These are phyloP conservation scores for Xylariales sp. DNA, from an alignment of 2,329 filamentous ascomycete genomes.

Conservation along the genomic window DNA sequence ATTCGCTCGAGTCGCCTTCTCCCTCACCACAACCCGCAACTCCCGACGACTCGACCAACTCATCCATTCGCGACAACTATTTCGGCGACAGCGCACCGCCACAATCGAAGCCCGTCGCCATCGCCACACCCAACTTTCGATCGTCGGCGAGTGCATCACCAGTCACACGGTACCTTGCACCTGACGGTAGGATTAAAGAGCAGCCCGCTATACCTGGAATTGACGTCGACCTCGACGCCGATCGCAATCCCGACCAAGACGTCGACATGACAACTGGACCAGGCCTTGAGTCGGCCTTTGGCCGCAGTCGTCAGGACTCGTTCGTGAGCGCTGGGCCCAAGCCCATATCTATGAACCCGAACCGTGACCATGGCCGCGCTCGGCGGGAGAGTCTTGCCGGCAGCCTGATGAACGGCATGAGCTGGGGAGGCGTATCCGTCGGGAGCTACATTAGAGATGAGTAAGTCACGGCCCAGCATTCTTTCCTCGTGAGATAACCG, in stretches of 20 bases:
- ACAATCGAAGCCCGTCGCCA: slow-evolving; percentile 32
- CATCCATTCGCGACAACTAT: slow-evolving; percentile 22
- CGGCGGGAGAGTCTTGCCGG: slow-evolving; percentile 60
- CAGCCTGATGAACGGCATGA: slow-evolving; percentile 76
- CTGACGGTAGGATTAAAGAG: slow-evolving; percentile 7
- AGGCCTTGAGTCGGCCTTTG: slow-evolving; percentile 53
- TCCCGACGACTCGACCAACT: slow-evolving; percentile 31
- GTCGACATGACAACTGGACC: slow-evolving; percentile 56
- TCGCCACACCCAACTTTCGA: slow-evolving; percentile 22
- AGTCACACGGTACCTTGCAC: slow-evolving; percentile 14
- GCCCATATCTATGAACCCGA: slow-evolving; percentile 63
- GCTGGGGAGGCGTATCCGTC: slow-evolving; percentile 93
- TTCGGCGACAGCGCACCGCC: slow-evolving; percentile 19
- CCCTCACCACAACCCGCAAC: slow-evolving; percentile 41
- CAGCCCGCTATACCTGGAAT: neutral
- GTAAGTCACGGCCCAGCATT: slow-evolving; percentile 55
- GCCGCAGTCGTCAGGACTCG: slow-evolving; percentile 58
- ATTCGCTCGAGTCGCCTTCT: slow-evolving; percentile 31
- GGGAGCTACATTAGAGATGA: slow-evolving; percentile 97
- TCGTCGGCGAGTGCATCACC: slow-evolving; percentile 18
- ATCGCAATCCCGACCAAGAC: no score
- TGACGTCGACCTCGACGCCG: slow-evolving; percentile 13
- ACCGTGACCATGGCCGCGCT: slow-evolving; percentile 53
- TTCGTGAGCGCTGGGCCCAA: slow-evolving; percentile 62
- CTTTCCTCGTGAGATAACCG: slow-evolving; percentile 7